A percentile compares a stretch with the other conserved stretches of the same genome.
phyloP scores from a whole-genome alignment of 306 rosid genomes.

The Malus fusca region DNA sequence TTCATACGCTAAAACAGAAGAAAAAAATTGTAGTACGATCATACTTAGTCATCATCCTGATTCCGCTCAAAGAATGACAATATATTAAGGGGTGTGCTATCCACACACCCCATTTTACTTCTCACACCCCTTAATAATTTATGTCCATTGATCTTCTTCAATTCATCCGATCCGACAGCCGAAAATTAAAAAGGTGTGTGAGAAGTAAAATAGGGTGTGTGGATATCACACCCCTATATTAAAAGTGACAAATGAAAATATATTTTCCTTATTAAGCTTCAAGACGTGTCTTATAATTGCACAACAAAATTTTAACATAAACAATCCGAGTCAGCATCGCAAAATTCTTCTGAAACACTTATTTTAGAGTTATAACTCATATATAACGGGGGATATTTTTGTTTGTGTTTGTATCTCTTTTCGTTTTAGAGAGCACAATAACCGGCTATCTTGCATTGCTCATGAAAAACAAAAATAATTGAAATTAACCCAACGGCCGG shows the following conservation, averaged over 20 bases:
- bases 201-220: too few relatives aligned
- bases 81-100: too few relatives aligned
- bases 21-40: too few relatives aligned
- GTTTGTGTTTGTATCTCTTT: not conserved
- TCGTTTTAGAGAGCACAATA: not conserved
- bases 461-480: not conserved
- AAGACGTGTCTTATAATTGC: not conserved
- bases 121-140: too few relatives aligned
- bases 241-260: not conserved
- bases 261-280: not conserved
- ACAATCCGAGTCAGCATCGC: not conserved
- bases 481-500: not conserved
- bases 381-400: not conserved
- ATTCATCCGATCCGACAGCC: too few relatives aligned
- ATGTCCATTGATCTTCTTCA: too few relatives aligned
- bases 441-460: not conserved
- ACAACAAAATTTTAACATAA: not conserved
- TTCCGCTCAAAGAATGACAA: not conserved
- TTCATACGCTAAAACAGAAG: too few relatives aligned
- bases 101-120: too few relatives aligned
- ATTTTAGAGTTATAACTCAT: not conserved
- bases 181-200: too few relatives aligned
- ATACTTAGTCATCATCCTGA: too few relatives aligned
- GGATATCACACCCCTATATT: too few relatives aligned
- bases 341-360: not conserved